A percentile compares a stretch with the other conserved stretches of the same genome.
phyloP scores from a whole-genome alignment of 805 yeast species.

The Yamadazyma laniorum region DNA sequence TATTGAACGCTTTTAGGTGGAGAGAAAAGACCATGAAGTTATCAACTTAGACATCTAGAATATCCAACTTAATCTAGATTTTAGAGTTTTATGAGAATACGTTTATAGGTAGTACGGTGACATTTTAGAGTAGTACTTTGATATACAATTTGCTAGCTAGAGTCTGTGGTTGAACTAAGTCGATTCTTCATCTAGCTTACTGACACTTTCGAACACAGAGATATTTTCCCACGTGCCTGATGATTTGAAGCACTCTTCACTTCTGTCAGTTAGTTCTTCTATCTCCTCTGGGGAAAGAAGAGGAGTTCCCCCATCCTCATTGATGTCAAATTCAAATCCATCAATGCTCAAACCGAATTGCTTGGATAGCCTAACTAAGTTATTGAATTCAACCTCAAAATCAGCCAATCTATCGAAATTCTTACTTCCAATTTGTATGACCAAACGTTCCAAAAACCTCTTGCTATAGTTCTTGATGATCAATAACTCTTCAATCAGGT shows the following conservation, averaged over 20 bases:
- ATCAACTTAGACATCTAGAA: not conserved
- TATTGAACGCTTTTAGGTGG: conserved; percentile 68
- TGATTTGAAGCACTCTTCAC: conserved; percentile 25
- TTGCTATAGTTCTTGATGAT: conserved; percentile 78
- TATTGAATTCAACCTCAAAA: conserved; percentile 19
- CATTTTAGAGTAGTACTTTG: conserved; percentile 2
- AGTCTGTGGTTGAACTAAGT: no score
- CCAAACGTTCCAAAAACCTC: conserved; percentile 43
- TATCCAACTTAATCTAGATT: conserved; percentile 4
- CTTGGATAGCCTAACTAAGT: conserved; percentile 22
- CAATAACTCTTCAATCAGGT: conserved; percentile 82
- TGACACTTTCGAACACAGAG: conserved; percentile 36
- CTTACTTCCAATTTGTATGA: conserved; percentile 36
- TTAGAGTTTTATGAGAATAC: conserved; percentile 1
- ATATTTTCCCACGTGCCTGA: conserved; percentile 28
- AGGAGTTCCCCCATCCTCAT: conserved; percentile 4
- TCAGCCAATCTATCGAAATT: conserved; percentile 26
- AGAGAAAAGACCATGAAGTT: conserved; percentile 28
- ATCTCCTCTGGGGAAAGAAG: conserved; percentile 28
- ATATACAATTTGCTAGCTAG: no score
- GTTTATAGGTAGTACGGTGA: not conserved
- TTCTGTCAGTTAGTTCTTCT: conserved; percentile 41
- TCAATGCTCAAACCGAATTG: conserved; percentile 15
- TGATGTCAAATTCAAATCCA: conserved; percentile 12
- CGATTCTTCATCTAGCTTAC: conserved; percentile 29